Conservation (phyloP, 2,329 filamentous ascomycete species). For the Rutstroemia sp. region DNA sequence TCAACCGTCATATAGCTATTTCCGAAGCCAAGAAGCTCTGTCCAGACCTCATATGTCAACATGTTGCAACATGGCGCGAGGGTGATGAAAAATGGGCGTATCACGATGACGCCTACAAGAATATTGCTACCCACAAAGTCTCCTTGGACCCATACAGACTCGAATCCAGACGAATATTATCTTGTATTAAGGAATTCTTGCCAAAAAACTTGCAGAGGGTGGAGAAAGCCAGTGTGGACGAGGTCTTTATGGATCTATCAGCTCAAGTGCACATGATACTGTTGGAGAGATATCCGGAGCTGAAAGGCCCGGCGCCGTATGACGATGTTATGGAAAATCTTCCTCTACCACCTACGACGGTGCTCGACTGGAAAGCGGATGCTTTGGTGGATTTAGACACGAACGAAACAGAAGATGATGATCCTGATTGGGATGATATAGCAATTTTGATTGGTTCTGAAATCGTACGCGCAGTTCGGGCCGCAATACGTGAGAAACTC, state of each 20-base stretch:
- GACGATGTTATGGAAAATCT: slow-evolving; percentile 65
- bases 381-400: slow-evolving; percentile 73
- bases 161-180: slow-evolving; percentile 75
- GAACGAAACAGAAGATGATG: slow-evolving; percentile 63
- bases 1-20: slow-evolving; percentile 71
- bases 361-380: slow-evolving; percentile 77
- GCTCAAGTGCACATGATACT: slow-evolving; percentile 72
- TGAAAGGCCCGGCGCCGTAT: slow-evolving; percentile 60
- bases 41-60: slow-evolving; percentile 75
- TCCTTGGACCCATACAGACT: slow-evolving; percentile 87
- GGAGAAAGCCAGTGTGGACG: slow-evolving; percentile 92
- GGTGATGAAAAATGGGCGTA: slow-evolving; percentile 92
- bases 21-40: slow-evolving; percentile 81
- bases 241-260: slow-evolving; percentile 90
- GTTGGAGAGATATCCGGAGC: slow-evolving; percentile 68
- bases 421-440: slow-evolving; percentile 96
- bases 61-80: slow-evolving; percentile 92
- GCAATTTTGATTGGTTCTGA: slow-evolving; percentile 81
- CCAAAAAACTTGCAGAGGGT: slow-evolving; percentile 61
- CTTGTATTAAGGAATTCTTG: slow-evolving; percentile 66
- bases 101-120: slow-evolving; percentile 67
- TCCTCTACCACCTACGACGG: slow-evolving; percentile 64
- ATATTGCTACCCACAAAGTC: slow-evolving; percentile 86
- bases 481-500: slow-evolving; percentile 59
- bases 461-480: slow-evolving; percentile 71